phyloP scores from a whole-genome alignment of 805 yeast genomes.

The Sugiyamaella qingdaonensis region DNA sequence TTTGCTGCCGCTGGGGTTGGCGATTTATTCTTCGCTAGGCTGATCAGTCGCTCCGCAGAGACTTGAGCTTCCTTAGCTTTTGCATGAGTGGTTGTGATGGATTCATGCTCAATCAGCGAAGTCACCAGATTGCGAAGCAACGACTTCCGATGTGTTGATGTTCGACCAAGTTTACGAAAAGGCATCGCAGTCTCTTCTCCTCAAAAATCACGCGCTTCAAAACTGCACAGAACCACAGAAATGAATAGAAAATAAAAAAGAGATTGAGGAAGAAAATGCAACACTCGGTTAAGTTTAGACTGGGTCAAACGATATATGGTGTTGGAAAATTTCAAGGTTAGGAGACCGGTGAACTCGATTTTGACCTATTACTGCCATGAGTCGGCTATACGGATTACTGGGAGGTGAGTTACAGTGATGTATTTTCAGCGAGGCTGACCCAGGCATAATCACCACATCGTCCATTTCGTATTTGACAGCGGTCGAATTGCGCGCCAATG shows the following conservation, averaged over 20 bases:
- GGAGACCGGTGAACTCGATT: neutral
- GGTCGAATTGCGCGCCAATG: constrained; percentile 48
- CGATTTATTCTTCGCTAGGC: constrained; percentile 46
- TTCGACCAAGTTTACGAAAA: constrained; percentile 35
- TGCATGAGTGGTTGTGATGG: constrained; percentile 67
- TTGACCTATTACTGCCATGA: constrained; percentile 7
- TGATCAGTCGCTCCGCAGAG: constrained; percentile 58
- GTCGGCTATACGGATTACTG: constrained; percentile 47
- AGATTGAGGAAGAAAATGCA: neutral
- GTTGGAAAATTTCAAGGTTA: constrained; percentile 2
- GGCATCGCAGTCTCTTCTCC: constrained; percentile 21
- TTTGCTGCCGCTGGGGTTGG: constrained; percentile 20
- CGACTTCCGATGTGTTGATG: constrained; percentile 50
- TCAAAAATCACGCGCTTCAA: neutral
- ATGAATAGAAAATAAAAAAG: neutral
- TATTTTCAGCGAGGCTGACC: neutral
- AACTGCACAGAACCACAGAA: neutral
- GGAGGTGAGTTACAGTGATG: constrained; percentile 40
- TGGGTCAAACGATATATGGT: neutral
- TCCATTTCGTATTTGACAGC: constrained; percentile 60
- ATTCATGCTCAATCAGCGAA: constrained; percentile 64
- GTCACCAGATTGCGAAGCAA: constrained; percentile 62
- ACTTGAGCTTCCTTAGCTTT: constrained; percentile 69
- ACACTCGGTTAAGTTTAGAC: neutral
- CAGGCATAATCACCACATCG: constrained; percentile 56